Base-by-base conservation (phyloP, 2,329 filamentous ascomycete species). In the Aspergillus tanneri region DNA sequence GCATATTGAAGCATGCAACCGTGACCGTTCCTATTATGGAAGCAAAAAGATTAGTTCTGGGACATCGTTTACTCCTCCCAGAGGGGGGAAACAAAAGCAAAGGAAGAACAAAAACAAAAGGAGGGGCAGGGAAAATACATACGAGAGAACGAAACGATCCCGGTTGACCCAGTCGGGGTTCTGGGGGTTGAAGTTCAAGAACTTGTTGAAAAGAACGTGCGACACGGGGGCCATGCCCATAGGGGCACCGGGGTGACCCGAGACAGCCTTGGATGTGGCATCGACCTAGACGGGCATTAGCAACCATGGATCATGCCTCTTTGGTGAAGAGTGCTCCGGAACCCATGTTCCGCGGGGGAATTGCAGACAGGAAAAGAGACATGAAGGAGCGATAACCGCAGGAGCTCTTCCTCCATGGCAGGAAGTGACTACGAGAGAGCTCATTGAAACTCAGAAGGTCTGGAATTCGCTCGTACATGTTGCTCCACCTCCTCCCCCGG, bases 181-280 rank as follows among this genome's bases (percentile, higher is more conserved):
- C 86, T 96, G 95, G 67, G 93, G 93, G 86, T 97, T 99, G 84
- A 96, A 99, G 73, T 78, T 95, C 90, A 99, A 90, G 82, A 96
- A 95, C 76, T 93, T 95, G 84, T 96, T 95, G 80, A 89, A 99
- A 59, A 99, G 84, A 67, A 97, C 90, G 82, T 97, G 93, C 74
- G 93, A 86, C 68, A 91, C 85, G 55, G 93, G 92, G 68, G 93
- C 93, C 89, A 97, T 82, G 70, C 83, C 85, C 93, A 99, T 99
- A 67, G 93, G 93, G 73, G 93, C 93, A 82, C 93, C 93, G 68
- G 93, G 93, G 79, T 99, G 93, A 72, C 93, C 93, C 59, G 92
- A 96, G 84, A 97, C 97, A 73, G 92, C 90, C 73, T 87, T 81
- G 76, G 86, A 85, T 69, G 91, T 96, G 73, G 92, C 93, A 96